Evolutionary conservation across 1,284 basidiomycete species (phyloP).

Genomic region (Uromyces viciae-fabae): DNA sequence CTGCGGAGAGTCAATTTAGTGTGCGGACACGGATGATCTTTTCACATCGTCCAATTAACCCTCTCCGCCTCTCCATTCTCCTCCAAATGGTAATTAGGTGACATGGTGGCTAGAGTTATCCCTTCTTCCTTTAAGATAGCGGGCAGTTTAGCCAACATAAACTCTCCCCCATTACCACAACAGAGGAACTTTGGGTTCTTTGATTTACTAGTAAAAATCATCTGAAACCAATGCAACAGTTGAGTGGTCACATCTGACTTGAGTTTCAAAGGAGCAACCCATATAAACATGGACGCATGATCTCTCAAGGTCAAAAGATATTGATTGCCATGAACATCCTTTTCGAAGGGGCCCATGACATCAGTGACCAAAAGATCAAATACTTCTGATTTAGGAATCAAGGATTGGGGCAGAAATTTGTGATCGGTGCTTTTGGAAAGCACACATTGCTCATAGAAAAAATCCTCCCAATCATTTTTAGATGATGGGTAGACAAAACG

Average conservation of each 20-base stretch:
- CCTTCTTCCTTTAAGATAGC: background rate
- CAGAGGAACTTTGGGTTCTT: background rate
- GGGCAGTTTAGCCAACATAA: background rate
- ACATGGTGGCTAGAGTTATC: background rate
- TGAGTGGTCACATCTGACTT: background rate
- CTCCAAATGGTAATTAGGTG: background rate
- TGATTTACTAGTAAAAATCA: background rate
- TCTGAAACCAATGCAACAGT: background rate
- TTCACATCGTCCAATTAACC: slow-evolving; percentile 6
- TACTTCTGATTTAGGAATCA: background rate
- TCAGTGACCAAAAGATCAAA: slow-evolving; percentile 8
- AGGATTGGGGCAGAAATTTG: background rate
- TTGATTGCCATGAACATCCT: background rate
- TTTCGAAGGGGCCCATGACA: background rate
- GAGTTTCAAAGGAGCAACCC: background rate
- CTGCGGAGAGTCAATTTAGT: no score
- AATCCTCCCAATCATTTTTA: background rate
- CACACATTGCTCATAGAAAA: background rate
- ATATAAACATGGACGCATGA: slow-evolving; percentile 5
- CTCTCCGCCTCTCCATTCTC: slow-evolving; percentile 14
- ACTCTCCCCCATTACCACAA: background rate
- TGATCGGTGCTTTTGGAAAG: background rate
- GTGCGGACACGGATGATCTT: no score
- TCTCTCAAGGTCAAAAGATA: background rate
- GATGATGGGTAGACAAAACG: background rate